phyloP scores from a whole-genome alignment of 2,329 filamentous ascomycete genomes.

The Xylariaceae sp. region DNA sequence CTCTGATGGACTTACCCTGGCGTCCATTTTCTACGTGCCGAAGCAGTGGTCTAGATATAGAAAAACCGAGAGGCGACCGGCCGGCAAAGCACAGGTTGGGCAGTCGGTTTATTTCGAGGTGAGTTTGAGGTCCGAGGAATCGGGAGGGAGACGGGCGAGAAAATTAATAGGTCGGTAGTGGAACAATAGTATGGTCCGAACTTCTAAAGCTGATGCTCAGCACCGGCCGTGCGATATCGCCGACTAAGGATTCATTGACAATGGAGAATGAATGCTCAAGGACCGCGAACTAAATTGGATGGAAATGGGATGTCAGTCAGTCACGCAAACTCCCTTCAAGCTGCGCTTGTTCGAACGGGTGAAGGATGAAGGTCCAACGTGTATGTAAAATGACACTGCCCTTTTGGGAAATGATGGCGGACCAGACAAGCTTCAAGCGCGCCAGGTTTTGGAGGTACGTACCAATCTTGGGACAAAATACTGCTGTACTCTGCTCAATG shows the following conservation, averaged over 20 bases:
- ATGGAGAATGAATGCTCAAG: neutral
- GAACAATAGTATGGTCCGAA: constrained; percentile 10
- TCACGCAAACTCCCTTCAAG: no score
- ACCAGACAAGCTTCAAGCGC: constrained; percentile 1
- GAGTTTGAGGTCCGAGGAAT: no score
- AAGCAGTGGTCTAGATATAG: no score
- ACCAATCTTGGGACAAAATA: neutral
- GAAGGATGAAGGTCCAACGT: no score
- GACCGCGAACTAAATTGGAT: constrained; percentile 1
- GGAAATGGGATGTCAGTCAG: no score
- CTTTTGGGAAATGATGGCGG: constrained; percentile 12
- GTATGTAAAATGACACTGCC: constrained; percentile 6
- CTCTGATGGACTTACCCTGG: constrained; percentile 21
- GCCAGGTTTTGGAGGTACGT: constrained; percentile 3
- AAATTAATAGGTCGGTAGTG: constrained; percentile 3
- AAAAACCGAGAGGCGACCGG: no score
- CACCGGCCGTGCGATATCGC: constrained; percentile 8
- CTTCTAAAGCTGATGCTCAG: constrained; percentile 9
- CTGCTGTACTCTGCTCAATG: neutral
- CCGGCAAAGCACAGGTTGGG: neutral
- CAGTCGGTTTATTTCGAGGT: neutral
- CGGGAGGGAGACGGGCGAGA: neutral
- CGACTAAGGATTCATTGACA: constrained; percentile 14
- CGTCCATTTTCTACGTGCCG: constrained; percentile 23
- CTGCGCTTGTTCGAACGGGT: no score